phyloP scores from a whole-genome alignment of 768 basidiomycete species.

The Mycena galopus region DNA sequence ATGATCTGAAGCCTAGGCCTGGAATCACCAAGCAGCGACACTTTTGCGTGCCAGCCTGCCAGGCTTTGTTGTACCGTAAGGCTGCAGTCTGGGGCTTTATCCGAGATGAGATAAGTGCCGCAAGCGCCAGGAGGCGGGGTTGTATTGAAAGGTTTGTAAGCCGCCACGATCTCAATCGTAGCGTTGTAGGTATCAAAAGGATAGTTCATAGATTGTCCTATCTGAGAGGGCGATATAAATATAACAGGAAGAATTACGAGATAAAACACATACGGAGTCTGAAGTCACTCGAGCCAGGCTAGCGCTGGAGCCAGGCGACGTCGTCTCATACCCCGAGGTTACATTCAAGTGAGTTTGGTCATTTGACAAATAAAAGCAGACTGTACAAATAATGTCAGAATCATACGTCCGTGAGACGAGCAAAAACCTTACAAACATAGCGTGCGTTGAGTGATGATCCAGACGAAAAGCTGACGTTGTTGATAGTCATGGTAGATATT shows the following conservation, averaged over 20 bases:
- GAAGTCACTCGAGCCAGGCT: background rate
- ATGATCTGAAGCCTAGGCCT: background rate
- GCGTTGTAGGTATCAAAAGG: background rate
- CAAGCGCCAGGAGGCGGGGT: background rate
- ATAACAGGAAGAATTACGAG: background rate
- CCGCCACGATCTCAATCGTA: background rate
- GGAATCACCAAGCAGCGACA: background rate
- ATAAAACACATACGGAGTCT: background rate
- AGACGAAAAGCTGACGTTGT: background rate
- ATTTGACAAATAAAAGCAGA: background rate
- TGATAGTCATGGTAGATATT: background rate
- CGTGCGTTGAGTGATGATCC: background rate
- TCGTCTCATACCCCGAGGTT: background rate
- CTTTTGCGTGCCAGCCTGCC: background rate
- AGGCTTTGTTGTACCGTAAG: constrained; percentile 5
- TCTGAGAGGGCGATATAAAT: background rate
- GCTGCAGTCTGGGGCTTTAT: background rate
- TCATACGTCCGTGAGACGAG: background rate
- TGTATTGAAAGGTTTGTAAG: background rate
- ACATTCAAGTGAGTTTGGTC: background rate
- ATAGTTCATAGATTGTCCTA: background rate
- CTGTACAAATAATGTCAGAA: background rate
- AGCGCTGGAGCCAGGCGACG: background rate
- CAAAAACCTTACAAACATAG: background rate
- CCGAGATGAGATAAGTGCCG: background rate